Evolutionary conservation across 805 yeast genomes (phyloP), one percentile per base, ranked within the genome.

Genomic region (Ogataea philodendri): DNA sequence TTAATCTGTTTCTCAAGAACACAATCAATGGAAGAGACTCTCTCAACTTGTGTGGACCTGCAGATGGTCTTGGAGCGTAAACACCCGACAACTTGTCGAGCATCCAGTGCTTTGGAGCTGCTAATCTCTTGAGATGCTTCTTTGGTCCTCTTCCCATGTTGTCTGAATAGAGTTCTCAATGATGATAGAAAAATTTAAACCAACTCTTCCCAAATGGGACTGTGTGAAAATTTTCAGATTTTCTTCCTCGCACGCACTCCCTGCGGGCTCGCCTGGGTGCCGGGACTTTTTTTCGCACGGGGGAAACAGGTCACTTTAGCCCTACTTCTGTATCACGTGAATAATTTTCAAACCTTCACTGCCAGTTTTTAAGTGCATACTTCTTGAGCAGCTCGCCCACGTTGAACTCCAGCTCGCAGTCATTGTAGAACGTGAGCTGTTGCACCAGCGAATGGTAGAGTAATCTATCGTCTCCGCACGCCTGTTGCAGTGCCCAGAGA

Each of bases 81-180:
- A 86, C 78, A 70, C 99, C 99, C 67, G 97, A 85, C 77, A 93
- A 80, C 78, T 93, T 93, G 94, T 94, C 98, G 79, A 93, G 86
- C 94, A 93, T 85, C 98, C 98, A 93, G 84, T 93, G 98, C 79
- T 89, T 84, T 81, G 99, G 99, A 72, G 98, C 98, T 72, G 97
- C 96, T 75, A 90, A 84, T 84, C 97, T 88, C 83, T 90, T 89
- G 72, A 89, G 83, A 73, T 90, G 97, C 82, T 90, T 89, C 89
- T 88, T 87, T 84, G 84, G 84, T 71, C 85, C 85, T 78, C 85
- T 78, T 66, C 76, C 84, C 85, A 78, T 78, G 66, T 72, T 78
- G 61, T 46, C 43, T 40, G 29, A 37, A 39, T 29, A 30, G 37
- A 39, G 38, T 39, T 35, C 34, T 26, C 39, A 35, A 34, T 35